phyloP scores from a whole-genome alignment of 768 basidiomycete species.

The Imleria badia region DNA sequence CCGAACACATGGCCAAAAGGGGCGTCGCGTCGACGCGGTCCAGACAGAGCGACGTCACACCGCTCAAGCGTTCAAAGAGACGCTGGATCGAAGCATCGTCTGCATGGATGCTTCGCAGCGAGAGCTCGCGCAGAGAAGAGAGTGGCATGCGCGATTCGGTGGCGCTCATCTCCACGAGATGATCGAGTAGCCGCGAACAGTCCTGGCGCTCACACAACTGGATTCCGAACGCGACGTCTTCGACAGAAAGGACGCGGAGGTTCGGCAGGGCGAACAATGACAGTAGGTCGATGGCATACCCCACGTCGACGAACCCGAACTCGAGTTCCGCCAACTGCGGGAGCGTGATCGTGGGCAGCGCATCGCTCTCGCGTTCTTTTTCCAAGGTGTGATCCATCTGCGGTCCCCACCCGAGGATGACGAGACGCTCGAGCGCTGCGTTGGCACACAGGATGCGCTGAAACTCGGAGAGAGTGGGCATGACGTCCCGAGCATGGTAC shows the following conservation, averaged over 20 bases:
- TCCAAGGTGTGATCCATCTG: slow-evolving; percentile 20
- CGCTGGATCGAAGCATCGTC: background rate
- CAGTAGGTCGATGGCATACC: slow-evolving; percentile 39
- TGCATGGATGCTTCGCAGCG: slow-evolving; percentile 11
- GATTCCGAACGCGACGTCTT: slow-evolving; percentile 45
- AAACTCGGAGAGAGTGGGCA: slow-evolving; percentile 52
- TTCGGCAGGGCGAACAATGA: slow-evolving; percentile 39
- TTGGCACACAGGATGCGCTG: slow-evolving; percentile 41
- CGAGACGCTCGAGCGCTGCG: slow-evolving; percentile 38
- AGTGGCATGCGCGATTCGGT: slow-evolving; percentile 2
- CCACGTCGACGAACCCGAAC: slow-evolving; percentile 45
- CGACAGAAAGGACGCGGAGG: slow-evolving; percentile 40
- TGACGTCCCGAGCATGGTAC: slow-evolving; percentile 57
- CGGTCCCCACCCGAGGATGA: slow-evolving; percentile 57
- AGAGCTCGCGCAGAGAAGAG: slow-evolving; percentile 5
- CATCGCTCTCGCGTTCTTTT: background rate
- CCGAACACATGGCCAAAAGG: slow-evolving; percentile 4
- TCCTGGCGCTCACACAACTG: slow-evolving; percentile 35
- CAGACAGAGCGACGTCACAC: slow-evolving; percentile 7
- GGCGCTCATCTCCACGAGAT: slow-evolving; percentile 23
- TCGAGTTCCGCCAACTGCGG: slow-evolving; percentile 34
- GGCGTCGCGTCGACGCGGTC: slow-evolving; percentile 2
- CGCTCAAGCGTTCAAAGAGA: slow-evolving; percentile 4
- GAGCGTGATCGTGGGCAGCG: slow-evolving; percentile 24
- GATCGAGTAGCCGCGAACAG: slow-evolving; percentile 37